Percentiles rank a stretch among this genome's conserved stretches.
Conservation (phyloP, 306 rosid genomes). For the Inga leiocalycina region DNA sequence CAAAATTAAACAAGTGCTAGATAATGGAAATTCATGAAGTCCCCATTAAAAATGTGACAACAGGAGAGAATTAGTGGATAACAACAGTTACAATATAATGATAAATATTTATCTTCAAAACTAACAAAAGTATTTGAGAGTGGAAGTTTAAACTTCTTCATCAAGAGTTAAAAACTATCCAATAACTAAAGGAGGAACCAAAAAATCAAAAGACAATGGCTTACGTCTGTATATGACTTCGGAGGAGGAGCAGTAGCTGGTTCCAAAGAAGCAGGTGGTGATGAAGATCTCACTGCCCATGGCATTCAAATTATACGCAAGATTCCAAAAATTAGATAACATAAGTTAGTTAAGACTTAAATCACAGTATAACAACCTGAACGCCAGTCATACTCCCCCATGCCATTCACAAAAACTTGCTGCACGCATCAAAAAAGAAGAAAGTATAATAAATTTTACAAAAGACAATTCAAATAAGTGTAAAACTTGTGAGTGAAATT, state of each 20-base stretch:
- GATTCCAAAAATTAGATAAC: slow-evolving; percentile 24
- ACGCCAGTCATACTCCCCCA: slow-evolving; percentile 56
- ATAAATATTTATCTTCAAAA: not conserved
- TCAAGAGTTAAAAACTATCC: not conserved
- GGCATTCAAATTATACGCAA: slow-evolving; percentile 28
- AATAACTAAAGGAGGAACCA: slow-evolving; percentile 2
- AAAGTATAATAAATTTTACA: not conserved
- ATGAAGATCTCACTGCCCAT: slow-evolving; percentile 79
- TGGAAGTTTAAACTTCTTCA: not conserved
- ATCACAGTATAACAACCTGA: slow-evolving; percentile 55
- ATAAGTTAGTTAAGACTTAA: slow-evolving; percentile 18
- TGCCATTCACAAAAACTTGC: slow-evolving; percentile 72
- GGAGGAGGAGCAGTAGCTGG: slow-evolving; percentile 73
- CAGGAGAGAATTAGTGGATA: not conserved
- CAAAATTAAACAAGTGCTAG: not conserved
- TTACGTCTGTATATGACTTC: slow-evolving; percentile 80
- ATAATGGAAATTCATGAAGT: not conserved
- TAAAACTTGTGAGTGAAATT: slow-evolving; percentile 23
- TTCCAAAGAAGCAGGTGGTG: slow-evolving; percentile 73
- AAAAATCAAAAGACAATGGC: slow-evolving; percentile 18
- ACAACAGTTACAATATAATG: not conserved
- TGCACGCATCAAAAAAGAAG: slow-evolving; percentile 43
- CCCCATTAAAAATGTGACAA: not conserved
- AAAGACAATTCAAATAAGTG: slow-evolving; percentile 25
- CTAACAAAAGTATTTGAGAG: not conserved